Percentiles rank a stretch among this genome's conserved stretches.
Evolutionary conservation across 768 basidiomycete genomes (phyloP).

Genomic region (Mycena amicta): DNA sequence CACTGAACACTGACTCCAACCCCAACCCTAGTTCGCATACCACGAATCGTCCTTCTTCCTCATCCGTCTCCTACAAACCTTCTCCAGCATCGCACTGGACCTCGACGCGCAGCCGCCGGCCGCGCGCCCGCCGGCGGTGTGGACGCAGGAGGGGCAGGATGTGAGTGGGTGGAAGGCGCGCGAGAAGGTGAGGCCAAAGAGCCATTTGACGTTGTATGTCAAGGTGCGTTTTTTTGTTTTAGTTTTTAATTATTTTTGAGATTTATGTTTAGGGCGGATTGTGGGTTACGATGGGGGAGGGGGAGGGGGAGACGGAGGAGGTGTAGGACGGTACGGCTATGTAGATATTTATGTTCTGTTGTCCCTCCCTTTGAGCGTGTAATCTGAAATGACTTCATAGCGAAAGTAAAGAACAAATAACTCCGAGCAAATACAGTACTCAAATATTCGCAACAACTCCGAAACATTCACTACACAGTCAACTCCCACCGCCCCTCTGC

Average conservation of each 20-base stretch:
- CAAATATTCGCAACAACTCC: too few relatives aligned
- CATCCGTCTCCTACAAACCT: slow-evolving; percentile 58
- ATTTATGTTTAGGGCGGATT: slow-evolving; percentile 30
- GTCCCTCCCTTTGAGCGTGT: too few relatives aligned
- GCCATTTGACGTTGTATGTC: slow-evolving; percentile 58
- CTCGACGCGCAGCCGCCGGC: slow-evolving; percentile 45
- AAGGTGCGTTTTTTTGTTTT: slow-evolving; percentile 39
- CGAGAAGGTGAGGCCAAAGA: slow-evolving; percentile 48
- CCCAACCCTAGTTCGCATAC: slow-evolving; percentile 74
- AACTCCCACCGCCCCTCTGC: too few relatives aligned
- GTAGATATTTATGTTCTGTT: too few relatives aligned
- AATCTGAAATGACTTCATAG: too few relatives aligned
- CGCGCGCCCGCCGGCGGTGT: slow-evolving; percentile 46
- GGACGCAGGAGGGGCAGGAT: slow-evolving; percentile 32
- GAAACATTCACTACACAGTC: too few relatives aligned
- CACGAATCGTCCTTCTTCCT: slow-evolving; percentile 67
- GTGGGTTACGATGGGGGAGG: slow-evolving; percentile 39
- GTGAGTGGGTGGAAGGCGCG: slow-evolving; percentile 39
- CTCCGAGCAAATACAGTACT: too few relatives aligned
- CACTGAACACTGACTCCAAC: too few relatives aligned
- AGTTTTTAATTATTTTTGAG: neutral
- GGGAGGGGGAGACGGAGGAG: too few relatives aligned
- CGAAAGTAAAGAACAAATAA: too few relatives aligned
- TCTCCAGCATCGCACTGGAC: slow-evolving; percentile 47
- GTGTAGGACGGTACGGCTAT: too few relatives aligned